Percentiles rank a stretch among this genome's conserved stretches.
Evolutionary conservation across 306 rosid genomes (phyloP).

Genomic region (Calophaca sinica): DNA sequence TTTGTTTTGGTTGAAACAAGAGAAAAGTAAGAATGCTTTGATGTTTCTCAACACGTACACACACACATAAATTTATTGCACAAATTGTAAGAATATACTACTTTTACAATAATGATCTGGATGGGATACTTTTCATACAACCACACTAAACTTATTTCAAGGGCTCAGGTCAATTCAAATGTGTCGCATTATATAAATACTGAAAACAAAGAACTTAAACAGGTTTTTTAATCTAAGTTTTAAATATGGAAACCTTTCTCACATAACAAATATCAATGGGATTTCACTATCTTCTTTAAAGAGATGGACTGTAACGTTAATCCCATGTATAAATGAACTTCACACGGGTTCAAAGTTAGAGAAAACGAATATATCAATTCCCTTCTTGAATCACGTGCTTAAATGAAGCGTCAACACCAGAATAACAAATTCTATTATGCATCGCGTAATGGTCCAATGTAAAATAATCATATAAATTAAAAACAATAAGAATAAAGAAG

Average conservation of each 20-base stretch:
- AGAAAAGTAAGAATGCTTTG: slow-evolving; percentile 33
- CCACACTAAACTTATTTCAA: slow-evolving; percentile 4
- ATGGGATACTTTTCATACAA: slow-evolving; percentile 4
- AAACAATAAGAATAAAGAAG: slow-evolving; percentile 20
- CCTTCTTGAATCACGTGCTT: slow-evolving; percentile 12
- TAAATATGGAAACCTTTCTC: neutral
- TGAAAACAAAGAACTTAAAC: slow-evolving; percentile 23
- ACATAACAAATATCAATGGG: neutral
- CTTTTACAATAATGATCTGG: slow-evolving; percentile 20
- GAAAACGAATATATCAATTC: neutral
- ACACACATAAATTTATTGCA: slow-evolving; percentile 18
- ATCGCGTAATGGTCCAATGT: neutral
- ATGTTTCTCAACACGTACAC: neutral
- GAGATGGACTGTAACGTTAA: too few relatives aligned
- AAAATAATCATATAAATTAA: slow-evolving; percentile 8
- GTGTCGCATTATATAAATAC: slow-evolving; percentile 27
- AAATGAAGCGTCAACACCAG: slow-evolving; percentile 32
- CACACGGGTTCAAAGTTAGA: neutral
- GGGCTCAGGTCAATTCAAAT: neutral
- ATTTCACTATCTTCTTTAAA: neutral
- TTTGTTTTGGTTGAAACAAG: slow-evolving; percentile 30
- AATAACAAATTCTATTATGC: neutral
- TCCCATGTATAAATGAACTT: too few relatives aligned
- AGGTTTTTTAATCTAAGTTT: neutral
- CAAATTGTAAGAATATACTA: slow-evolving; percentile 21